phyloP scores from a whole-genome alignment of 495 filamentous ascomycete genomes.

The Daldinia loculata region DNA sequence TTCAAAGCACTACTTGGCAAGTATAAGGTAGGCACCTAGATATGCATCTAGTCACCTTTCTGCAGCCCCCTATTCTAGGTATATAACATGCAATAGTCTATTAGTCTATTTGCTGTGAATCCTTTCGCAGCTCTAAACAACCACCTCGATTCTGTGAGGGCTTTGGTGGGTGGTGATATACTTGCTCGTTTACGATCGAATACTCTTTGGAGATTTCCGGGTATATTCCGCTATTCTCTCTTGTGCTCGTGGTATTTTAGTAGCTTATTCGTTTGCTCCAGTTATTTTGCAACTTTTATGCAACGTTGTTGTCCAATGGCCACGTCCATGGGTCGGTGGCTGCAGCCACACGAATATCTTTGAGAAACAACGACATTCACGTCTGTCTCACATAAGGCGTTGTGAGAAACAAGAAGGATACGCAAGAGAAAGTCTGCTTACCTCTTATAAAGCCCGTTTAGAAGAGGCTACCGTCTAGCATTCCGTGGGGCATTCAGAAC shows the following conservation, averaged over 20 bases:
- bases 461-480: background rate
- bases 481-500: slow-evolving; percentile 4
- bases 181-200: background rate
- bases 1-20: too few species aligned
- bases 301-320: background rate
- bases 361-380: slow-evolving; percentile 10
- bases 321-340: slow-evolving; percentile 7
- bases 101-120: background rate
- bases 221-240: background rate
- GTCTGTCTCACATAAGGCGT: slow-evolving; percentile 14
- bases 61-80: background rate
- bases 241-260: background rate
- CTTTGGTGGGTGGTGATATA: background rate
- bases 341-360: slow-evolving; percentile 32
- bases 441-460: slow-evolving; percentile 18
- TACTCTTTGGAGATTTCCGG: background rate
- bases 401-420: background rate
- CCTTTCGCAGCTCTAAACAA: background rate
- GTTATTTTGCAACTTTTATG: slow-evolving; percentile 2
- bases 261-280: background rate
- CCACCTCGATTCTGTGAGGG: background rate
- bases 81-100: background rate
- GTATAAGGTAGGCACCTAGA: too few species aligned
- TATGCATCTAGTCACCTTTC: background rate
- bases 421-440: slow-evolving; percentile 14